Percentiles rank a stretch among this genome's conserved stretches.
These are phyloP conservation scores for Citrus hindsii DNA, from an alignment of 345 rosid species.

Conservation along the genomic window DNA sequence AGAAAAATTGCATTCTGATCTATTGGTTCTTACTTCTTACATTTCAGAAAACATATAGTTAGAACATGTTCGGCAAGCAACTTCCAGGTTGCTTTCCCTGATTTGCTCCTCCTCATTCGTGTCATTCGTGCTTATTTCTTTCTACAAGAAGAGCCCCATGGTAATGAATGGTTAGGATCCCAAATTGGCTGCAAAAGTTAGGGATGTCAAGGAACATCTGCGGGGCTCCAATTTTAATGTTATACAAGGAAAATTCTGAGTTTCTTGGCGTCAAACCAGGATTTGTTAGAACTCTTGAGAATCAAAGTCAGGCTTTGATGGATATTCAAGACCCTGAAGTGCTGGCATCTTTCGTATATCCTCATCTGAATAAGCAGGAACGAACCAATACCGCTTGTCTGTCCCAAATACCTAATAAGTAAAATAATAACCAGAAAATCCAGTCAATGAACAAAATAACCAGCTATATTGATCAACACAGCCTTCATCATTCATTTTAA, in stretches of 20 bases:
- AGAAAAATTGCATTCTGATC: conserved; percentile 13
- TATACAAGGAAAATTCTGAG: conserved; percentile 18
- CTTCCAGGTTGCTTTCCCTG: not conserved
- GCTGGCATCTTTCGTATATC: conserved; percentile 80
- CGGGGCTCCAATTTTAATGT: conserved; percentile 18
- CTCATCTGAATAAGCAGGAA: conserved; percentile 85
- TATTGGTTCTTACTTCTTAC: conserved; percentile 12
- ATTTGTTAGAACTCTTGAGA: conserved; percentile 58
- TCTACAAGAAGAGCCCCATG: conserved; percentile 4
- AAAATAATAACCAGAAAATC: conserved; percentile 1
- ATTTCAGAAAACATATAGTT: not conserved
- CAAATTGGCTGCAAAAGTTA: conserved; percentile 14
- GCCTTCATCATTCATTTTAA: not conserved
- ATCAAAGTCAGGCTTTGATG: conserved; percentile 76
- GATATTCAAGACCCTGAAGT: conserved; percentile 91
- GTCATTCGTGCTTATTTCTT: conserved; percentile 13
- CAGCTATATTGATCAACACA: not conserved
- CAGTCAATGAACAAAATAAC: not conserved
- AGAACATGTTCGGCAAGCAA: conserved; percentile 18
- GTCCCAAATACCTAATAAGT: conserved; percentile 80
- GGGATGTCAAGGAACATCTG: not conserved
- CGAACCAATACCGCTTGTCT: conserved; percentile 74
- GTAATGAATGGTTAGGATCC: conserved; percentile 24
- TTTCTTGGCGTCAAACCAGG: conserved; percentile 1
- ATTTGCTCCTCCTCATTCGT: not conserved